A percentile compares a stretch with the other conserved stretches of the same genome.
These are phyloP conservation scores for Amauroascus verrucosus DNA, from an alignment of 2,329 filamentous ascomycete species.

Conservation along the genomic window DNA sequence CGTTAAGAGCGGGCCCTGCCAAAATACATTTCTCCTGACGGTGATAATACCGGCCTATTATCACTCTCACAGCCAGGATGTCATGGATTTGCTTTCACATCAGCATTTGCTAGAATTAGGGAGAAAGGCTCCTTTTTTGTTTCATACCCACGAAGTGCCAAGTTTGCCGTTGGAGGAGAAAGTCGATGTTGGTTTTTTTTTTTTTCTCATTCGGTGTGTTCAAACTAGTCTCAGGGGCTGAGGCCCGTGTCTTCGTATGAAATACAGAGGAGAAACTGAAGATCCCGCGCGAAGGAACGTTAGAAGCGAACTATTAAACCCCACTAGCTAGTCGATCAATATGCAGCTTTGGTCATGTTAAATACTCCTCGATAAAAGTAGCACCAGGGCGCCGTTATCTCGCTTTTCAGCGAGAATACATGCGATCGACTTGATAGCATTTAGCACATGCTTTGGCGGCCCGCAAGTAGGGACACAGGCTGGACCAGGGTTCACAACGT, in stretches of 20 bases:
- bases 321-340: too few relatives aligned
- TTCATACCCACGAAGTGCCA: too few relatives aligned
- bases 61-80: neutral
- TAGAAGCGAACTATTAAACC: neutral
- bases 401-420: too few relatives aligned
- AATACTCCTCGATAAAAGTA: too few relatives aligned
- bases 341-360: neutral
- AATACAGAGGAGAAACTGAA: neutral
- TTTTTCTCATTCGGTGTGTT: neutral
- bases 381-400: too few relatives aligned
- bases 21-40: neutral
- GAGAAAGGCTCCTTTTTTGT: too few relatives aligned
- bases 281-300: neutral
- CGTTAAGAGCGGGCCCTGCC: neutral
- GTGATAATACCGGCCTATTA: neutral
- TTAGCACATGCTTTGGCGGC: constrained; percentile 3
- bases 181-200: neutral
- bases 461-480: neutral
- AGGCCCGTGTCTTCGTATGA: neutral
- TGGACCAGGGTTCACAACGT: constrained; percentile 3
- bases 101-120: too few relatives aligned
- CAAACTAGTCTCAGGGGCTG: constrained; percentile 6
- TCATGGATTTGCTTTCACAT: too few relatives aligned
- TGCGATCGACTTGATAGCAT: neutral
- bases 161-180: neutral